Conservation (phyloP, 176 grass and related monocot genomes). For the Puccinellia tenuiflora region DNA sequence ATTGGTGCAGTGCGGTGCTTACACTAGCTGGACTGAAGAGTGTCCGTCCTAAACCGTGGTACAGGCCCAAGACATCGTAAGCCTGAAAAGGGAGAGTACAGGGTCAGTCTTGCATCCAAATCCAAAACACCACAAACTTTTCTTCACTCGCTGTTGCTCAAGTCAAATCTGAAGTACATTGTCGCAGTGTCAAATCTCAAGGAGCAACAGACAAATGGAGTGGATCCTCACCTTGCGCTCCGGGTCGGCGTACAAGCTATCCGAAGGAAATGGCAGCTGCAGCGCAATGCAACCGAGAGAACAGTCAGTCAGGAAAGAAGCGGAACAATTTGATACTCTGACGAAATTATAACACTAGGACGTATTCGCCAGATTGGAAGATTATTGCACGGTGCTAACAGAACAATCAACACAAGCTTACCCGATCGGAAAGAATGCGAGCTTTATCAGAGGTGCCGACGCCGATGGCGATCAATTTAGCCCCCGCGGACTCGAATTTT, state of each 20-base stretch:
- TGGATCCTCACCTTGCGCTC: conserved; percentile 59
- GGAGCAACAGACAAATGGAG: background rate
- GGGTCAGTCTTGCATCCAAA: background rate
- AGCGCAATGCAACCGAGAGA: background rate
- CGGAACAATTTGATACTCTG: background rate
- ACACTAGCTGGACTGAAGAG: conserved; percentile 71
- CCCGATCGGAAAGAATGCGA: conserved; percentile 73
- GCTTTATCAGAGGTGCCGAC: conserved; percentile 79
- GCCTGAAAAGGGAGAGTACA: conserved; percentile 39
- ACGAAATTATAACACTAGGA: no score
- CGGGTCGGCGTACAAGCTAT: conserved; percentile 85
- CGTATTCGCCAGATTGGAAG: background rate
- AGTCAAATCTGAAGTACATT: background rate
- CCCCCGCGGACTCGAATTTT: conserved; percentile 48
- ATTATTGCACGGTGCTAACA: background rate
- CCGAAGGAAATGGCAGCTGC: conserved; percentile 77
- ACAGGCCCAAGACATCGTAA: conserved; percentile 62
- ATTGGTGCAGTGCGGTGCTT: conserved; percentile 4
- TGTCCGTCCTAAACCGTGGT: conserved; percentile 70
- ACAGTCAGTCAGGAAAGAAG: background rate
- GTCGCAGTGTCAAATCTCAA: background rate
- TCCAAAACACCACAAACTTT: background rate
- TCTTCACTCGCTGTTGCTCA: background rate
- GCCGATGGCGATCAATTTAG: conserved; percentile 70
- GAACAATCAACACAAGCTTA: conserved; percentile 5